These are phyloP conservation scores for Macrolepiota albuminosa DNA, from an alignment of 768 basidiomycete genomes.

Conservation along the genomic window DNA sequence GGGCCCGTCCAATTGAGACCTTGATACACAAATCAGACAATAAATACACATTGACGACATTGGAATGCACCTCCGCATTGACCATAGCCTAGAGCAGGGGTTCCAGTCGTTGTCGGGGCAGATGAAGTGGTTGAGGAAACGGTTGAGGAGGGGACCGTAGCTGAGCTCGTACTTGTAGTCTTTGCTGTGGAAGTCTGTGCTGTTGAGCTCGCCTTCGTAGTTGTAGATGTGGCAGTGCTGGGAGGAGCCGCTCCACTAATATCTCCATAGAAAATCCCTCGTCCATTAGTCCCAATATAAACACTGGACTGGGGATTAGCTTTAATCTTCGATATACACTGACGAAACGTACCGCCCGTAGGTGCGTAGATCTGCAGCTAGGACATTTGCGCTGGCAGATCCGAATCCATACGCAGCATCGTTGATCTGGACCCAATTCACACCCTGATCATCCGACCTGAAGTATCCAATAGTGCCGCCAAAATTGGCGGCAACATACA, in stretches of 20 bases:
- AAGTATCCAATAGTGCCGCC: conserved; percentile 48
- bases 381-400: conserved; percentile 37
- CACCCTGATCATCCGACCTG: conserved; percentile 51
- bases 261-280: conserved; percentile 53
- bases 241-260: conserved; percentile 25
- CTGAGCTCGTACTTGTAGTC: conserved; percentile 17
- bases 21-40: conserved; percentile 2
- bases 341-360: conserved; percentile 41
- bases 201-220: conserved; percentile 15
- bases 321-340: background rate
- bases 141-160: conserved; percentile 16
- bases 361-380: conserved; percentile 48
- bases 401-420: conserved; percentile 56
- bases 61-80: conserved; percentile 37
- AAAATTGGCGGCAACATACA: conserved; percentile 53
- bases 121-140: conserved; percentile 20
- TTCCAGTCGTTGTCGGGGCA: conserved; percentile 23
- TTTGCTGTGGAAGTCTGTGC: conserved; percentile 13
- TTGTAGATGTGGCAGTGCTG: conserved; percentile 20
- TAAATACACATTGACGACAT: background rate
- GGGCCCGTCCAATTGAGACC: conserved; percentile 37
- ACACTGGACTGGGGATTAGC: conserved; percentile 30
- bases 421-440: conserved; percentile 56
- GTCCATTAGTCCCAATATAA: conserved; percentile 59
- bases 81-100: conserved; percentile 28